Evolutionary conservation across 1,284 basidiomycete species (phyloP), one percentile per base, ranked within the genome.

Genomic region (Heterobasidion parviporum): DNA sequence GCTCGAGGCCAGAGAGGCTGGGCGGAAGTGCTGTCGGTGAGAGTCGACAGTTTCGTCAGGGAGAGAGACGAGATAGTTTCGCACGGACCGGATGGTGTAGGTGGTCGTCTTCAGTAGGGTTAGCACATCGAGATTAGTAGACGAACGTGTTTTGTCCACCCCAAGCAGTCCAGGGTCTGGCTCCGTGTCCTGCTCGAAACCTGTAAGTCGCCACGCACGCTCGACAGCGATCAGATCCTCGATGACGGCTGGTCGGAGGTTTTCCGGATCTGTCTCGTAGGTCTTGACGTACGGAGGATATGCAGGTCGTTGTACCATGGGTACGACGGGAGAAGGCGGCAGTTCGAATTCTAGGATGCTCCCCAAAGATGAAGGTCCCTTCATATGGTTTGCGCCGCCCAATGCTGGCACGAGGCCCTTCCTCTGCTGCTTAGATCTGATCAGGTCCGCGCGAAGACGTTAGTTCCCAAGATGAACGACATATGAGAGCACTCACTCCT

Each of bases 1-100:
- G 50, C 66, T 62, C 53, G 65, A 71, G 58, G 64, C 73, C 62
- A 69, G 72, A 63, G 64, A 78, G 60, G 64, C 73, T 63, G 62
- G 74, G 61, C 65, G 78, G 64, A 74, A 78, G 15, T 84, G 74
- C 26, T 75, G 74, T 20, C 77, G 77, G 54, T 79, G 75, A 4
- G 78, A 75, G 32, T 75, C 78, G 12, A 79, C 72, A 2, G 79
- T 77, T 60, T 90, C 88, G 63, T 89, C 86, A 0, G 89, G 90
- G 15, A 92, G 79, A 0, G 87, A 83, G 33, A 92, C 73, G 33
- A 91, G 73, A 65, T 92, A 92, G 67, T 91, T 90, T 20, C 90
- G 79, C 35, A 91, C 85, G 26, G 85, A 83, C 41, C 90, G 81
- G 55, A 94, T 82, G 5, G 87, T 82, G 49, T 77, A 79, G 6